Conservation (phyloP, 371 early-diverging fungal species). For the Rhizopus microsporus region DNA sequence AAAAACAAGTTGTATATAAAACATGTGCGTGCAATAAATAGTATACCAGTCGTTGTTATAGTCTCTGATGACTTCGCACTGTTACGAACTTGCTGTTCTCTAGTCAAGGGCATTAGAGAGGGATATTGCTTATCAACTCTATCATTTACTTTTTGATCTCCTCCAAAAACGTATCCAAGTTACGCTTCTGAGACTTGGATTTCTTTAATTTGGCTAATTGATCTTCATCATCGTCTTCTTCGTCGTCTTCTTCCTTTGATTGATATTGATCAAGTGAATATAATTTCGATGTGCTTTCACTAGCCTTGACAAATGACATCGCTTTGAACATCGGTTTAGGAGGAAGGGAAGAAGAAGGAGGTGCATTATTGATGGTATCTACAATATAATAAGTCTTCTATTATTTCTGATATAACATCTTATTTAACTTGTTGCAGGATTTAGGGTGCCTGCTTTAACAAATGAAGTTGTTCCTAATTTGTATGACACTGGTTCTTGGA, state of each 20-base stretch:
- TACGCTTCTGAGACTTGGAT: slow-evolving; percentile 62
- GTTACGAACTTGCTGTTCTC: slow-evolving; percentile 44
- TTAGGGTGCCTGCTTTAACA: slow-evolving; percentile 61
- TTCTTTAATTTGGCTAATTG: slow-evolving; percentile 26
- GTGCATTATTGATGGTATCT: slow-evolving; percentile 4
- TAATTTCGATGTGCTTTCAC: slow-evolving; percentile 19
- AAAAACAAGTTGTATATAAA: neutral
- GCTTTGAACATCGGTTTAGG: slow-evolving; percentile 37
- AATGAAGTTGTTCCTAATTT: slow-evolving; percentile 52
- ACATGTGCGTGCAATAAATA: neutral
- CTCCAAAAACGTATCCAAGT: slow-evolving; percentile 82
- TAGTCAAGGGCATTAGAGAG: slow-evolving; percentile 5
- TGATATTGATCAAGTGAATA: slow-evolving; percentile 4
- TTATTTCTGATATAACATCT: neutral
- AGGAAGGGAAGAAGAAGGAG: slow-evolving; percentile 3
- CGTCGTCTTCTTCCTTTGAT: slow-evolving; percentile 1
- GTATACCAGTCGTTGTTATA: neutral
- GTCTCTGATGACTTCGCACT: neutral
- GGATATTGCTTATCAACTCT: neutral
- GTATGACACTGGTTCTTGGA: slow-evolving; percentile 63
- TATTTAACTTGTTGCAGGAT: slow-evolving; percentile 8
- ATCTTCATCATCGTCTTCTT: slow-evolving; percentile 44
- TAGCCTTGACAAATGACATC: slow-evolving; percentile 48
- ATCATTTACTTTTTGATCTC: slow-evolving; percentile 71
- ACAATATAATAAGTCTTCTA: neutral